Evolutionary conservation across 192 early-diverging fungal species (phyloP).

Genomic region (Umbelopsis isabellina): DNA sequence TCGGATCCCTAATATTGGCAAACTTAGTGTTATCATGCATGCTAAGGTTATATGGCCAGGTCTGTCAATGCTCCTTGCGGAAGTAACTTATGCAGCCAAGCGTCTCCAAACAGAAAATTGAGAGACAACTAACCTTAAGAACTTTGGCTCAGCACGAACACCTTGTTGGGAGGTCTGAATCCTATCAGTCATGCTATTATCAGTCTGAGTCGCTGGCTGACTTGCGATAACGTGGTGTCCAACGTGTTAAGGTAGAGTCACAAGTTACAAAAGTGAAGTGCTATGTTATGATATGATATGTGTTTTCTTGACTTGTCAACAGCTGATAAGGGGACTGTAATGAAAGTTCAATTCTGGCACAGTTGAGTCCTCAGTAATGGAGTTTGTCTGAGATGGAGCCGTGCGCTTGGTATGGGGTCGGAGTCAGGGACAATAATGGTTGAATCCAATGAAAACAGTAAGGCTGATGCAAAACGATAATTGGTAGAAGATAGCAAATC

Average conservation of each 20-base stretch:
- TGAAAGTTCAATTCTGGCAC: too few relatives aligned
- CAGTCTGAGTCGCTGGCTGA: slow-evolving; percentile 2
- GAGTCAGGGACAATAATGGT: background rate
- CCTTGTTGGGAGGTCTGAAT: slow-evolving; percentile 25
- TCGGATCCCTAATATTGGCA: slow-evolving; percentile 55
- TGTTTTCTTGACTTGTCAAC: too few relatives aligned
- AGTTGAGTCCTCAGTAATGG: too few relatives aligned
- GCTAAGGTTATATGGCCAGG: background rate
- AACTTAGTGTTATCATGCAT: background rate
- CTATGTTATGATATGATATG: background rate
- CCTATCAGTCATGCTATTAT: slow-evolving; percentile 14
- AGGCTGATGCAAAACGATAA: background rate
- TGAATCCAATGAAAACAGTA: background rate
- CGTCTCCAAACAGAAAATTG: background rate
- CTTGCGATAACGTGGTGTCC: slow-evolving; percentile 15
- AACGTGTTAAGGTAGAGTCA: background rate
- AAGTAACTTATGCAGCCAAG: too few relatives aligned
- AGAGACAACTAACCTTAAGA: slow-evolving; percentile 42
- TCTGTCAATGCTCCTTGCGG: too few relatives aligned
- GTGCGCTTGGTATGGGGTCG: too few relatives aligned
- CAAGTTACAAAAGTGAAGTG: background rate
- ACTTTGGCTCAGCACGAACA: slow-evolving; percentile 53
- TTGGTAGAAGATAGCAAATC: background rate
- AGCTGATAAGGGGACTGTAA: too few relatives aligned
- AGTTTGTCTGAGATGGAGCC: too few relatives aligned